phyloP scores from a whole-genome alignment of 352 stramenopile genomes.

The Globisporangium spinosum region DNA sequence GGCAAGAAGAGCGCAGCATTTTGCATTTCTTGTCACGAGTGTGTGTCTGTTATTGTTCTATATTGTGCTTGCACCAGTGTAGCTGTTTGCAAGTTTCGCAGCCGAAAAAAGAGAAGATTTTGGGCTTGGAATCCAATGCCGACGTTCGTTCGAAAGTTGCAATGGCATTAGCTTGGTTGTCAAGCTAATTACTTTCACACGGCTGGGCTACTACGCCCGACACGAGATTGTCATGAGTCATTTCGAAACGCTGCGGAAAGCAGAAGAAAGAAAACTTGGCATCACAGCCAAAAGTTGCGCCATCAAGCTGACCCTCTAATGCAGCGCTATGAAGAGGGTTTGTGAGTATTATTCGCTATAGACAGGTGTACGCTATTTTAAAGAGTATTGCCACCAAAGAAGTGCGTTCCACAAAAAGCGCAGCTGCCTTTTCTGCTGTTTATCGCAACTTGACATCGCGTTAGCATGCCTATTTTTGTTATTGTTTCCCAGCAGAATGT shows the following conservation, averaged over 20 bases:
- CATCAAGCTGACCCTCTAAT: too few relatives aligned
- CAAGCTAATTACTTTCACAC: too few relatives aligned
- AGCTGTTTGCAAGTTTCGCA: neutral
- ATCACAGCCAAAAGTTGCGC: too few relatives aligned
- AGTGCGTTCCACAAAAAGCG: neutral
- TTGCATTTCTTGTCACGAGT: neutral
- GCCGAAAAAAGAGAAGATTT: neutral
- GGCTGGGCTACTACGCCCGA: too few relatives aligned
- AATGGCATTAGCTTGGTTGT: neutral
- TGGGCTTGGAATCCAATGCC: neutral
- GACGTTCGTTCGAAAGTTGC: neutral
- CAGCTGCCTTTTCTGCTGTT: neutral
- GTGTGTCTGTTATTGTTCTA: neutral
- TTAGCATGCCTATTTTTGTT: neutral
- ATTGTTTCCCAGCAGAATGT: neutral
- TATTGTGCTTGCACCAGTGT: neutral
- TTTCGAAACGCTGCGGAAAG: too few relatives aligned
- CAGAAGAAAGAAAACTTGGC: too few relatives aligned
- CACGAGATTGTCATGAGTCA: too few relatives aligned
- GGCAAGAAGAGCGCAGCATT: neutral
- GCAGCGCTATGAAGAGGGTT: too few relatives aligned
- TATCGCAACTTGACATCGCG: neutral
- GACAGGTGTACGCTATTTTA: neutral
- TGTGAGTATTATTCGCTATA: too few relatives aligned
- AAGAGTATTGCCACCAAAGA: neutral